A percentile compares a stretch with the other conserved stretches of the same genome.
Conservation (phyloP, 2,329 filamentous ascomycete genomes). For the Ophioceras dolichostomum region DNA sequence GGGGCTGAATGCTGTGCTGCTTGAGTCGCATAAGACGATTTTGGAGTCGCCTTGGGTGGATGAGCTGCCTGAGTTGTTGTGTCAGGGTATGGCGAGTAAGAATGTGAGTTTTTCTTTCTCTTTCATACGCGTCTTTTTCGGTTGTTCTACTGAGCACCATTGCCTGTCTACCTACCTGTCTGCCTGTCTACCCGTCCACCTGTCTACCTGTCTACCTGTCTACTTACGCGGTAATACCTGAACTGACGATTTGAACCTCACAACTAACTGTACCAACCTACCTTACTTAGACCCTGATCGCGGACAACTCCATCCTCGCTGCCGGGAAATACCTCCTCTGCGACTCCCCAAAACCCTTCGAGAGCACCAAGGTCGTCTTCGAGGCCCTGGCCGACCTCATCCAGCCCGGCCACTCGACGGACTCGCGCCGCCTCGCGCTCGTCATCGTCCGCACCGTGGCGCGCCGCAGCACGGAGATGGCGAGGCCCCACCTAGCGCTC, state of each 20-base stretch:
- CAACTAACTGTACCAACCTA: conserved; percentile 8
- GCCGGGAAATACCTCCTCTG: conserved; percentile 81
- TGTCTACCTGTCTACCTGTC: no score
- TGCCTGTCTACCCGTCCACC: no score
- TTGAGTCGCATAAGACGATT: conserved; percentile 64
- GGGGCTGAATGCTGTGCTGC: conserved; percentile 76
- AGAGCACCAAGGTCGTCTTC: conserved; percentile 68
- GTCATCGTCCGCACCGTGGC: conserved; percentile 81
- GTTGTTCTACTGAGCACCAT: conserved; percentile 2
- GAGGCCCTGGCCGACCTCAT: conserved; percentile 65
- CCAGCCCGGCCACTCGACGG: conserved; percentile 63
- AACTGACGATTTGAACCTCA: no score
- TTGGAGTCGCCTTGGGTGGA: conserved; percentile 53
- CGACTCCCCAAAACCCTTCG: conserved; percentile 56
- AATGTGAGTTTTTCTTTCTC: conserved; percentile 41
- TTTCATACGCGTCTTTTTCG: conserved; percentile 8
- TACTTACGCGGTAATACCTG: no score
- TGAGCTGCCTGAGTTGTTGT: conserved; percentile 65
- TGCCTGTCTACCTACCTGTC: no score
- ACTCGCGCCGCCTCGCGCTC: conserved; percentile 75
- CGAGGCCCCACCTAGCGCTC: conserved; percentile 67
- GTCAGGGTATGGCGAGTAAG: conserved; percentile 65
- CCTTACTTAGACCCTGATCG: conserved; percentile 73
- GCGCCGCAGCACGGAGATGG: conserved; percentile 65
- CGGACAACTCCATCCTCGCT: conserved; percentile 79